phyloP scores from a whole-genome alignment of 371 early-diverging fungal genomes.

The Syncephalastrum sp. region DNA sequence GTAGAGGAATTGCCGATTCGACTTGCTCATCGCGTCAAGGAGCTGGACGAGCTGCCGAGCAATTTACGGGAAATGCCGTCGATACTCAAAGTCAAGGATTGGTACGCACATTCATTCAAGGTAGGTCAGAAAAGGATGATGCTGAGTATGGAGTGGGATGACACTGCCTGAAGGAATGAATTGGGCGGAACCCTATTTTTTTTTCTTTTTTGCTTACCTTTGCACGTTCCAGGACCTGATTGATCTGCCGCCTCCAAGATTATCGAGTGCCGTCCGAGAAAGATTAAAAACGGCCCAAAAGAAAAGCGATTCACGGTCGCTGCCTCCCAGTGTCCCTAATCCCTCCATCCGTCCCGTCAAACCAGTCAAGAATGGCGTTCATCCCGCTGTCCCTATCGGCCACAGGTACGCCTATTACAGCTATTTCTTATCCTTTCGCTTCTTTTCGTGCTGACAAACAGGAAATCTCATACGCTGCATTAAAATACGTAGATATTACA shows the following conservation, averaged over 20 bases:
- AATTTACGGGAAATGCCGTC: conserved; percentile 88
- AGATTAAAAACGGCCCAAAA: conserved; percentile 20
- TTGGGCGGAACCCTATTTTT: neutral
- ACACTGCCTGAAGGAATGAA: neutral
- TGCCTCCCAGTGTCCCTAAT: conserved; percentile 68
- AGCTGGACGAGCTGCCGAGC: conserved; percentile 89
- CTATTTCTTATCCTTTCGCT: neutral
- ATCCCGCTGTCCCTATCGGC: conserved; percentile 31
- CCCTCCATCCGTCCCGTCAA: conserved; percentile 39
- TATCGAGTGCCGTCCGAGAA: conserved; percentile 35
- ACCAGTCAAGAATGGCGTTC: conserved; percentile 5
- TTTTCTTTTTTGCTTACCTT: no score
- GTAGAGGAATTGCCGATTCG: conserved; percentile 92
- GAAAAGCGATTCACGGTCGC: conserved; percentile 7
- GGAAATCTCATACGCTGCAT: neutral
- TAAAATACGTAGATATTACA: conserved; percentile 51
- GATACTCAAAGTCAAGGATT: conserved; percentile 86
- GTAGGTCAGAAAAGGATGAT: conserved; percentile 6
- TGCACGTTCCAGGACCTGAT: conserved; percentile 62
- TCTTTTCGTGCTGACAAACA: no score
- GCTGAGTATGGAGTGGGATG: neutral
- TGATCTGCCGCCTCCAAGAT: conserved; percentile 65
- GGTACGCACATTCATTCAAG: conserved; percentile 89
- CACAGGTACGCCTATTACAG: conserved; percentile 19
- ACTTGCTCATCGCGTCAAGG: conserved; percentile 93